Conservation (phyloP, 176 grass and related monocot genomes). For the Thalia dealbata region DNA sequence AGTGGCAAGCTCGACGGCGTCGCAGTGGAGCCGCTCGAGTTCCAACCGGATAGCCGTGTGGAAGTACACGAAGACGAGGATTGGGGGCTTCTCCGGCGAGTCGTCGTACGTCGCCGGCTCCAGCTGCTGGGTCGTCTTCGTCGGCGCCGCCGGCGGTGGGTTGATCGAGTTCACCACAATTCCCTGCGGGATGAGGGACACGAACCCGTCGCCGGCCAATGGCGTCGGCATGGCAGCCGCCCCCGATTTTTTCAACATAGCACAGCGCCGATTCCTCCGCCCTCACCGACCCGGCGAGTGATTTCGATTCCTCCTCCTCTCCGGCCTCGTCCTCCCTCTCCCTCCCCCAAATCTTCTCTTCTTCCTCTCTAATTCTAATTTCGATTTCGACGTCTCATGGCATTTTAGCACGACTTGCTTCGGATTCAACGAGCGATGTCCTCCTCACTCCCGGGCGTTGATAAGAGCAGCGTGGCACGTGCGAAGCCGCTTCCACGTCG, state of each 20-base stretch:
- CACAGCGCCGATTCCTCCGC: neutral
- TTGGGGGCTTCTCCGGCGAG: conserved; percentile 40
- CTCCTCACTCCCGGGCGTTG: neutral
- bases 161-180: neutral
- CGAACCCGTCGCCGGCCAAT: conserved; percentile 2
- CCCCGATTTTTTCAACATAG: neutral
- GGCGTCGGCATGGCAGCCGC: conserved; percentile 7
- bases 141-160: neutral
- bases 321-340: neutral
- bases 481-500: neutral
- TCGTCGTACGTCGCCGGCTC: conserved; percentile 28
- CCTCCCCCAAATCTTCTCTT: neutral
- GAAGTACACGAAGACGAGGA: conserved; percentile 83
- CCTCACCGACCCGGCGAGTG: neutral
- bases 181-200: neutral
- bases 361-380: neutral
- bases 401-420: neutral
- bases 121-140: neutral
- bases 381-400: neutral
- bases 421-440: neutral
- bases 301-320: neutral
- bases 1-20: conserved; percentile 49
- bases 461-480: neutral
- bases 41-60: conserved; percentile 87
- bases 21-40: conserved; percentile 49